phyloP scores from a whole-genome alignment of 2,329 filamentous ascomycete genomes.

The Neocatenulostroma microsporum region DNA sequence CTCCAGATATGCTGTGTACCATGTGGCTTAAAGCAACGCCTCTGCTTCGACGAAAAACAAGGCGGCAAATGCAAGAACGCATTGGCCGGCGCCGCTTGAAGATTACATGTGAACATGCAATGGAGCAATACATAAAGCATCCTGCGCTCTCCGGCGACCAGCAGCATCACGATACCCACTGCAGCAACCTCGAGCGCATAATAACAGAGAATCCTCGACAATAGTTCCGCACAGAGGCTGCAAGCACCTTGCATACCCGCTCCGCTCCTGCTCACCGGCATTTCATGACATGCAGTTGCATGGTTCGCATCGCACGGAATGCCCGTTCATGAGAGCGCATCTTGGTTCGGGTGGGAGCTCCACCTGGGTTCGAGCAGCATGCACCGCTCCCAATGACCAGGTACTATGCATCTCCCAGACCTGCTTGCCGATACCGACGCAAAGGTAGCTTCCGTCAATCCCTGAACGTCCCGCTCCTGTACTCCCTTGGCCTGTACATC shows the following conservation, averaged over 20 bases:
- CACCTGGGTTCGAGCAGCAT: neutral
- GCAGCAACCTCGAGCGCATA: too few species aligned
- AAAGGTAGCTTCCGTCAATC: constrained; percentile 1
- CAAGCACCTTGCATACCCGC: neutral
- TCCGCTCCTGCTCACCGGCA: constrained; percentile 1
- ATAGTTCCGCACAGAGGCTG: neutral
- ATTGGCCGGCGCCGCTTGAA: neutral
- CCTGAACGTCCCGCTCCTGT: neutral
- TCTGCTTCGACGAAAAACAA: constrained; percentile 5
- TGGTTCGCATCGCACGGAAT: constrained; percentile 1
- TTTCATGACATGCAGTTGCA: neutral
- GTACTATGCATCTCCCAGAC: neutral
- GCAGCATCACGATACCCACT: too few species aligned
- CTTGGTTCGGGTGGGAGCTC: constrained; percentile 5
- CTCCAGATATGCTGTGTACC: constrained; percentile 6
- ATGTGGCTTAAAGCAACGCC: constrained; percentile 3
- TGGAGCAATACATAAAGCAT: too few species aligned
- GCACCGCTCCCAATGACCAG: constrained; percentile 5
- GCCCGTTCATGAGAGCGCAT: constrained; percentile 1
- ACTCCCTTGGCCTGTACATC: neutral
- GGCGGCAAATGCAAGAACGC: neutral
- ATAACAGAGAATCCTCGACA: neutral
- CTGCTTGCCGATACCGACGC: constrained; percentile 5
- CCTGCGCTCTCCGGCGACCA: too few species aligned
- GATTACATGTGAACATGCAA: neutral